Conservation (phyloP, 768 basidiomycete species). For the Boletus tylopilopsis region DNA sequence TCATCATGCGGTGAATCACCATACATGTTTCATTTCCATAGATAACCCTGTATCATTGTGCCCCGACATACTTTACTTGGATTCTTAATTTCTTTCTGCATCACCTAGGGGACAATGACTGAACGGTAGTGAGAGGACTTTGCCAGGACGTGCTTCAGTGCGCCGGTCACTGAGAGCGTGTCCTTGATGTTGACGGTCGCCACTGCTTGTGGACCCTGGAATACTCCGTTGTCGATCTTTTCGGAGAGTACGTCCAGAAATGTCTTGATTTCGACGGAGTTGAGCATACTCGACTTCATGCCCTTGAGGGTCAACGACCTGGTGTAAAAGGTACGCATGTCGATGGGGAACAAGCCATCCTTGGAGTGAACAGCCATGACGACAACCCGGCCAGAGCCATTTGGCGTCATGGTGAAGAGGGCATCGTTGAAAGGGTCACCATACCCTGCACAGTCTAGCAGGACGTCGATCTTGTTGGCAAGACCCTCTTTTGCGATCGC, state of each 20-base stretch:
- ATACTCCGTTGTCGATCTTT: constrained; percentile 29
- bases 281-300: constrained; percentile 28
- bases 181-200: constrained; percentile 20
- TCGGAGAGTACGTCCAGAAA: constrained; percentile 27
- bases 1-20: neutral
- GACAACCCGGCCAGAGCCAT: constrained; percentile 31
- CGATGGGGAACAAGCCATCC: constrained; percentile 28
- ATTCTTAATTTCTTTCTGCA: too few species aligned
- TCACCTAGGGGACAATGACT: constrained; percentile 23
- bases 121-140: constrained; percentile 29
- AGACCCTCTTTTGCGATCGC: constrained; percentile 24
- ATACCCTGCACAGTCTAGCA: constrained; percentile 34
- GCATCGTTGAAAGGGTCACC: constrained; percentile 33
- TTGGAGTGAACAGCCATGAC: constrained; percentile 34
- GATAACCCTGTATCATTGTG: neutral
- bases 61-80: neutral
- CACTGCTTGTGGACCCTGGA: constrained; percentile 27
- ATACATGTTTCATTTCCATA: too few species aligned
- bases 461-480: constrained; percentile 31
- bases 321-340: constrained; percentile 32
- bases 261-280: constrained; percentile 21
- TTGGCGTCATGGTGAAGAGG: constrained; percentile 30
- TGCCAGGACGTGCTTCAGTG: constrained; percentile 23
- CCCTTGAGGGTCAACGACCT: constrained; percentile 30
- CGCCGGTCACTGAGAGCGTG: constrained; percentile 15